phyloP scores from a whole-genome alignment of 345 rosid species.

The Erucastrum elatum region DNA sequence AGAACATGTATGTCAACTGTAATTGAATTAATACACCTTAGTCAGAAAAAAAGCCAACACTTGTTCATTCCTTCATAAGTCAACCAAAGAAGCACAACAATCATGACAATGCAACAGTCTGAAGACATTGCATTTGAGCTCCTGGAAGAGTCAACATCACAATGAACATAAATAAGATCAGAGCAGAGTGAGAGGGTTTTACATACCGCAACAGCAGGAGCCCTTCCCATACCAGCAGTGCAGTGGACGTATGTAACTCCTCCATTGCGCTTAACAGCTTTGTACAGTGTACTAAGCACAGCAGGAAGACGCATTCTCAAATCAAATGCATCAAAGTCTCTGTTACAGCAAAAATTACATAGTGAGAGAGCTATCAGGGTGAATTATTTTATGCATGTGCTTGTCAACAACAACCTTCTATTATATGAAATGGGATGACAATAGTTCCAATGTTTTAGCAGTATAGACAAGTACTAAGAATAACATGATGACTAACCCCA shows the following conservation, averaged over 20 bases:
- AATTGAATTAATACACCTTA: slow-evolving; percentile 2
- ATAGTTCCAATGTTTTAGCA: not conserved
- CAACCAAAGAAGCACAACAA: slow-evolving; percentile 17
- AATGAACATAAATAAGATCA: too few relatives aligned
- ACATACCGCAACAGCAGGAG: slow-evolving; percentile 90
- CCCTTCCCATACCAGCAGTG: slow-evolving; percentile 98
- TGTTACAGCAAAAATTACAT: slow-evolving; percentile 35
- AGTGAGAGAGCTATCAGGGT: not conserved
- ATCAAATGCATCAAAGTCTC: slow-evolving; percentile 97
- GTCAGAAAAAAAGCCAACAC: slow-evolving; percentile 1
- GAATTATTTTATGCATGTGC: not conserved
- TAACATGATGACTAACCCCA: not conserved
- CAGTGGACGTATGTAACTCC: slow-evolving; percentile 93
- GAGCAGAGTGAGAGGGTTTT: too few relatives aligned
- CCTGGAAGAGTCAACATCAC: not conserved
- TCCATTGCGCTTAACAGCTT: slow-evolving; percentile 73
- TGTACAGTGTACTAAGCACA: slow-evolving; percentile 65
- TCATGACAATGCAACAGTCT: not conserved
- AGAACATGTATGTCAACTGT: slow-evolving; percentile 95
- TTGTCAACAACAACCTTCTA: not conserved
- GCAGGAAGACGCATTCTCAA: slow-evolving; percentile 93
- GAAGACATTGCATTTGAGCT: not conserved
- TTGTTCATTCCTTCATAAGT: slow-evolving; percentile 3
- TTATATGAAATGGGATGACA: not conserved
- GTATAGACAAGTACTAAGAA: not conserved